Evolutionary conservation across 2,329 filamentous ascomycete species (phyloP).

Genomic region (Alternaria metachromatica): DNA sequence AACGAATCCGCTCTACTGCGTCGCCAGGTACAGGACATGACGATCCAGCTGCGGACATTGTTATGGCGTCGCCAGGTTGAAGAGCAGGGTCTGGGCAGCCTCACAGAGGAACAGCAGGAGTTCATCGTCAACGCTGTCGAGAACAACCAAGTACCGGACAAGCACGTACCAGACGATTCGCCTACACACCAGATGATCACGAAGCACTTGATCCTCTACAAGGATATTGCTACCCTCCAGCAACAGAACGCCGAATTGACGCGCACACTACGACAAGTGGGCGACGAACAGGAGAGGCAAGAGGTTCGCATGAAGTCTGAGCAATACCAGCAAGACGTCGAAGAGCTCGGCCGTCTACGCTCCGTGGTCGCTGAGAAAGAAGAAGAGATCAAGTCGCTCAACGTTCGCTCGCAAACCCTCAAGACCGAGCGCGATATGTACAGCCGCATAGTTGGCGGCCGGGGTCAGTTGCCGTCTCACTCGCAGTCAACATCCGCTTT

Average conservation of each 20-base stretch:
- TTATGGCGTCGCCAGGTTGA: slow-evolving; percentile 84
- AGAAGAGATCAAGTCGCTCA: slow-evolving; percentile 83
- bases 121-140: slow-evolving; percentile 77
- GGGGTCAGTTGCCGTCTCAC: slow-evolving; percentile 63
- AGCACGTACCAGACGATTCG: slow-evolving; percentile 69
- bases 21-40: slow-evolving; percentile 86
- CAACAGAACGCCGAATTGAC: slow-evolving; percentile 86
- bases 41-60: slow-evolving; percentile 87
- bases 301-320: slow-evolving; percentile 72
- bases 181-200: slow-evolving; percentile 90
- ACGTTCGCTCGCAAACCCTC: slow-evolving; percentile 87
- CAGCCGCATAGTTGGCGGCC: slow-evolving; percentile 87
- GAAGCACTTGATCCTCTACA: slow-evolving; percentile 87
- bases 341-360: slow-evolving; percentile 76
- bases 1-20: slow-evolving; percentile 79
- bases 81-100: slow-evolving; percentile 76
- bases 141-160: slow-evolving; percentile 74
- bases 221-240: slow-evolving; percentile 82
- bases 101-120: slow-evolving; percentile 73
- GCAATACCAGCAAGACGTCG: slow-evolving; percentile 63
- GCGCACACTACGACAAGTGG: slow-evolving; percentile 81
- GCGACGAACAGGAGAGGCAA: slow-evolving; percentile 88
- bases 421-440: slow-evolving; percentile 98
- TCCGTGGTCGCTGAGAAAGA: slow-evolving; percentile 78
- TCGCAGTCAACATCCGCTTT: slow-evolving; percentile 25